These are phyloP conservation scores for Malassezia slooffiae DNA, from an alignment of 1,284 basidiomycete genomes.

Conservation along the genomic window DNA sequence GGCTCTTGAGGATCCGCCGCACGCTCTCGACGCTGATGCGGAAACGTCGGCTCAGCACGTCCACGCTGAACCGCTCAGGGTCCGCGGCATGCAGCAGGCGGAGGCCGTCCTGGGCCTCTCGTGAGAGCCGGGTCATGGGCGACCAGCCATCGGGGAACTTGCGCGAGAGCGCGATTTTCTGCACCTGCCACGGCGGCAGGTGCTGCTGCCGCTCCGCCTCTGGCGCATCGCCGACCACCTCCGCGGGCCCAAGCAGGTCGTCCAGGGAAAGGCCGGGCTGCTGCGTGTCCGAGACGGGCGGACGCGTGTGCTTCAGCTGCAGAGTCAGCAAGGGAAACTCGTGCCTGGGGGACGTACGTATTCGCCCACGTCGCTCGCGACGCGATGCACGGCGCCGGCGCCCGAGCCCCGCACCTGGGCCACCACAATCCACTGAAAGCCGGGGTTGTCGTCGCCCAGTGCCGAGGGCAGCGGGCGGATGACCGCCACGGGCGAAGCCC, in stretches of 20 bases:
- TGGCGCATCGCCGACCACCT: background rate
- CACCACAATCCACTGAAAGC: conserved; percentile 38
- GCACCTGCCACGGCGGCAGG: conserved; percentile 30
- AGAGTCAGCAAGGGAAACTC: conserved; percentile 14
- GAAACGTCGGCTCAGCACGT: conserved; percentile 28
- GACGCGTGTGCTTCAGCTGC: conserved; percentile 8
- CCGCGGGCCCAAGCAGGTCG: conserved; percentile 23
- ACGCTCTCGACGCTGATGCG: conserved; percentile 34
- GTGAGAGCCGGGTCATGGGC: conserved; percentile 36
- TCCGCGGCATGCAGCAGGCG: conserved; percentile 32
- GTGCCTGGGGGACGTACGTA: conserved; percentile 21
- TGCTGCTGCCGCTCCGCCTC: conserved; percentile 20
- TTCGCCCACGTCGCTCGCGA: conserved; percentile 26
- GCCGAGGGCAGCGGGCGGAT: conserved; percentile 25
- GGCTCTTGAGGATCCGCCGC: conserved; percentile 30
- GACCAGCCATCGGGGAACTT: conserved; percentile 40
- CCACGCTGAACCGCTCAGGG: conserved; percentile 29
- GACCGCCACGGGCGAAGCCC: conserved; percentile 21
- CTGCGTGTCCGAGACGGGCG: conserved; percentile 3
- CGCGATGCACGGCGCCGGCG: conserved; percentile 27
- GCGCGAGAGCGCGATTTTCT: conserved; percentile 27
- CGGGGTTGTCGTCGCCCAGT: conserved; percentile 4
- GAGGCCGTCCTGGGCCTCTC: conserved; percentile 41
- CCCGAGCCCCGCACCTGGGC: conserved; percentile 32
- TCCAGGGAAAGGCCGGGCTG: conserved; percentile 18